Conservation (phyloP, 306 rosid species). For the Gastrolobium villosum region DNA sequence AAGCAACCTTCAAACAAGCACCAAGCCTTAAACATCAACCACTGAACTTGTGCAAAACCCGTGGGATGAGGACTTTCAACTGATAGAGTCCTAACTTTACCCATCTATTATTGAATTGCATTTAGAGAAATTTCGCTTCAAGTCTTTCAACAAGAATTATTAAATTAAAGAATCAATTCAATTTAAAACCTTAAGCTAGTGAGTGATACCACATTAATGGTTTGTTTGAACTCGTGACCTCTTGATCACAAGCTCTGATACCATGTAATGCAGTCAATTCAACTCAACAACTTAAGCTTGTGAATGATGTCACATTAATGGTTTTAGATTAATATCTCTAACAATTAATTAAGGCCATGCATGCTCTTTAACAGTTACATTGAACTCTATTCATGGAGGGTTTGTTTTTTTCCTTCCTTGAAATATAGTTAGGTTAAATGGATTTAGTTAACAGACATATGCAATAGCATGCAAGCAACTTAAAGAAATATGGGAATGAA, state of each 20-base stretch:
- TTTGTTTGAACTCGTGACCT: too few relatives aligned
- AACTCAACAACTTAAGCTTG: too few relatives aligned
- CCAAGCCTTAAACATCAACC: slow-evolving; percentile 15
- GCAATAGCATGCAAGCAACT: too few relatives aligned
- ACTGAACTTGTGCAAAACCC: background rate
- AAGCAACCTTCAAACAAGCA: slow-evolving; percentile 68
- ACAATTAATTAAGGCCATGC: background rate
- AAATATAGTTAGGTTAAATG: background rate
- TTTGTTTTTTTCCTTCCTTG: background rate
- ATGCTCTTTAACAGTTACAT: slow-evolving; percentile 13
- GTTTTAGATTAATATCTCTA: too few relatives aligned
- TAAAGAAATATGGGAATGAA: background rate
- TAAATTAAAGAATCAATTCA: too few relatives aligned
- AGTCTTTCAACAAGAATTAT: too few relatives aligned
- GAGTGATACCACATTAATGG: too few relatives aligned
- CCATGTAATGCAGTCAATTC: too few relatives aligned
- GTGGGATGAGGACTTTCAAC: background rate
- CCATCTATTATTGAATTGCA: background rate
- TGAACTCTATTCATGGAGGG: background rate
- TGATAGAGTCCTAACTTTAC: background rate
- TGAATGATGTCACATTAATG: too few relatives aligned
- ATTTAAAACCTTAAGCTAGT: too few relatives aligned
- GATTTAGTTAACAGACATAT: background rate
- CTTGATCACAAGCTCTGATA: too few relatives aligned
- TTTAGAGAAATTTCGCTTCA: background rate